A percentile compares a stretch with the other conserved stretches of the same genome.
Conservation (phyloP, 2,329 filamentous ascomycete genomes). For the Cladophialophora carrionii region DNA sequence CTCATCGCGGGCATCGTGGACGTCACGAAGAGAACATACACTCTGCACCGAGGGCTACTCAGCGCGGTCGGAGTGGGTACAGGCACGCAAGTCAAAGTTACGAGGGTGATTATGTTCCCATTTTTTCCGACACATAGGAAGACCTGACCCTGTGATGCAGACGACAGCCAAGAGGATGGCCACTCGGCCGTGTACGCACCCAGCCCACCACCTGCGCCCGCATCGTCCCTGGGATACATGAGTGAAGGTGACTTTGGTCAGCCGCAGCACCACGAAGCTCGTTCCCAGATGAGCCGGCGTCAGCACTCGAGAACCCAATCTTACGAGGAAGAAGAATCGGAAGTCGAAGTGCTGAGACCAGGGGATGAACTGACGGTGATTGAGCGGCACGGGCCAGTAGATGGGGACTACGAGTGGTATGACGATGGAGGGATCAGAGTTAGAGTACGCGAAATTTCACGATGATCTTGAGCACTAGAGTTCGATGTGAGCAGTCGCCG, state of each 20-base stretch:
- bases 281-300: constrained; percentile 2
- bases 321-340: constrained; percentile 1
- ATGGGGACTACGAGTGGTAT: constrained; percentile 35
- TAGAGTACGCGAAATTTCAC: constrained; percentile 36
- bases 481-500: constrained; percentile 2
- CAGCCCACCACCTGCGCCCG: constrained; percentile 22
- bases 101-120: constrained; percentile 13
- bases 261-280: constrained; percentile 3
- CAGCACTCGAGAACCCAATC: constrained; percentile 18
- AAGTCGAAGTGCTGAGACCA: constrained; percentile 13
- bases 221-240: constrained; percentile 22
- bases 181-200: constrained; percentile 9
- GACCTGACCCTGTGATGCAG: constrained; percentile 4
- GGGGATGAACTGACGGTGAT: constrained; percentile 27
- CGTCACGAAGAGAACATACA: neutral
- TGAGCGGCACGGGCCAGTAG: constrained; percentile 20
- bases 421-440: constrained; percentile 36
- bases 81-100: constrained; percentile 3
- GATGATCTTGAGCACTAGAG: constrained; percentile 1
- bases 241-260: constrained; percentile 11
- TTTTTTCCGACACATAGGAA: neutral
- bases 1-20: neutral
- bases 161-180: constrained; percentile 11
- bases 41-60: constrained; percentile 16
- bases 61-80: constrained; percentile 5